phyloP scores from a whole-genome alignment of 176 grass and related monocot genomes.

The Oryza longistaminata region DNA sequence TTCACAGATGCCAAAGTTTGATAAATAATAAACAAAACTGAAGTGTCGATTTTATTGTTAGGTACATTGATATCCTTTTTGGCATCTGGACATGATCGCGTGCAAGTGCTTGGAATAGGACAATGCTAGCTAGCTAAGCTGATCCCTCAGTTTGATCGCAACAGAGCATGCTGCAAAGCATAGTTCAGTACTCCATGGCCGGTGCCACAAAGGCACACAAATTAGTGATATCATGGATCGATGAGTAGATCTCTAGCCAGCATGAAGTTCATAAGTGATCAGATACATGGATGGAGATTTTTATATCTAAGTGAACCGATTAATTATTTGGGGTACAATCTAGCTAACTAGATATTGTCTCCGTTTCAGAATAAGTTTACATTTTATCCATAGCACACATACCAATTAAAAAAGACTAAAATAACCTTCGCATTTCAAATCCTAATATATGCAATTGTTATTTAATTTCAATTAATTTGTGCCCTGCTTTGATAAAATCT shows the following conservation, averaged over 20 bases:
- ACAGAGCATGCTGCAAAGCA: neutral
- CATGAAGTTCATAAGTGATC: neutral
- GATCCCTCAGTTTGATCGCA: neutral
- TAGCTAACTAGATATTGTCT: neutral
- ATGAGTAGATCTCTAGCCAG: neutral
- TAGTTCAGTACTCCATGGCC: neutral
- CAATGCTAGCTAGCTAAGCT: neutral
- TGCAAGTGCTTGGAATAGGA: neutral
- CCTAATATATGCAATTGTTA: too few species aligned
- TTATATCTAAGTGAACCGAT: neutral
- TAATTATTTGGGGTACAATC: neutral
- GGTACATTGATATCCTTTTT: neutral
- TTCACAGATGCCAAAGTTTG: constrained; percentile 4
- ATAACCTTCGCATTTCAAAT: too few species aligned
- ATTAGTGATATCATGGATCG: neutral
- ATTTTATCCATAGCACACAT: too few species aligned
- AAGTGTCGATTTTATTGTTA: neutral
- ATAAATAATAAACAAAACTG: neutral
- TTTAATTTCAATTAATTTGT: too few species aligned
- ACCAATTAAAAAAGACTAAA: too few species aligned
- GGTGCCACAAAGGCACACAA: neutral
- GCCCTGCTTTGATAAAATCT: too few species aligned
- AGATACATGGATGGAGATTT: neutral
- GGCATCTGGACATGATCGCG: neutral
- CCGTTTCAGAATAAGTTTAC: too few species aligned